A percentile compares a stretch with the other conserved stretches of the same genome.
phyloP scores from a whole-genome alignment of 495 filamentous ascomycete genomes.

The Jackrogersella multiformis region DNA sequence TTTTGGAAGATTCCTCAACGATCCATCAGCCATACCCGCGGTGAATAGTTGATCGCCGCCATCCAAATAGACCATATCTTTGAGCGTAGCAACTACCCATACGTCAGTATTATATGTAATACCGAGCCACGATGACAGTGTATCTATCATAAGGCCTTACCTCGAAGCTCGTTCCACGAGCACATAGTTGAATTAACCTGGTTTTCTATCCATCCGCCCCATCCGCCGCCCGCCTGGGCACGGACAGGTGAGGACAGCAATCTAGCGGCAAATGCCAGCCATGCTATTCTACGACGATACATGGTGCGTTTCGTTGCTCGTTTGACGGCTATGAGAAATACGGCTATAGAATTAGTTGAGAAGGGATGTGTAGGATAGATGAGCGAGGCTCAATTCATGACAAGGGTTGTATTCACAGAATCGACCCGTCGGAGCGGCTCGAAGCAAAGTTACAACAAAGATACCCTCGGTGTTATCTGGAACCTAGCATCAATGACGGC shows the following conservation, averaged over 20 bases:
- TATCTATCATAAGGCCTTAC: slow-evolving; percentile 46
- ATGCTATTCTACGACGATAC: slow-evolving; percentile 37
- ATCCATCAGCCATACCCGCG: slow-evolving; percentile 54
- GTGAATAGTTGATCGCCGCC: slow-evolving; percentile 66
- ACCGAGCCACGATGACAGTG: not conserved
- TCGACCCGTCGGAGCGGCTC: not conserved
- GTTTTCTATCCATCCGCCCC: slow-evolving; percentile 47
- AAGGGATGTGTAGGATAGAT: slow-evolving; percentile 15
- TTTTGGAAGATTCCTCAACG: not conserved
- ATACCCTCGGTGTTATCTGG: slow-evolving; percentile 8
- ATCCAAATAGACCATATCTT: slow-evolving; percentile 74
- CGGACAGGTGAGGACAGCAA: slow-evolving; percentile 38
- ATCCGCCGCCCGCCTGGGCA: slow-evolving; percentile 38
- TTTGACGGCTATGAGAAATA: slow-evolving; percentile 20
- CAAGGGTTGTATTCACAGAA: slow-evolving; percentile 7
- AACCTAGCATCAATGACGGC: slow-evolving; percentile 16
- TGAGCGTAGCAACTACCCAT: slow-evolving; percentile 65
- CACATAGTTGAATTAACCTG: slow-evolving; percentile 67
- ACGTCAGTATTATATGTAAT: slow-evolving; percentile 33
- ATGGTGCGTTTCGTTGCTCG: slow-evolving; percentile 27
- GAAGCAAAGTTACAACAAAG: slow-evolving; percentile 26
- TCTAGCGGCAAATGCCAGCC: slow-evolving; percentile 38
- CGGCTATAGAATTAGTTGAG: slow-evolving; percentile 16
- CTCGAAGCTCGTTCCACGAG: slow-evolving; percentile 63
- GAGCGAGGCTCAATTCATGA: slow-evolving; percentile 31